Percentiles rank a stretch among this genome's conserved stretches.
Evolutionary conservation across 2,329 filamentous ascomycete genomes (phyloP).

Genomic region (Diplodia corticola): DNA sequence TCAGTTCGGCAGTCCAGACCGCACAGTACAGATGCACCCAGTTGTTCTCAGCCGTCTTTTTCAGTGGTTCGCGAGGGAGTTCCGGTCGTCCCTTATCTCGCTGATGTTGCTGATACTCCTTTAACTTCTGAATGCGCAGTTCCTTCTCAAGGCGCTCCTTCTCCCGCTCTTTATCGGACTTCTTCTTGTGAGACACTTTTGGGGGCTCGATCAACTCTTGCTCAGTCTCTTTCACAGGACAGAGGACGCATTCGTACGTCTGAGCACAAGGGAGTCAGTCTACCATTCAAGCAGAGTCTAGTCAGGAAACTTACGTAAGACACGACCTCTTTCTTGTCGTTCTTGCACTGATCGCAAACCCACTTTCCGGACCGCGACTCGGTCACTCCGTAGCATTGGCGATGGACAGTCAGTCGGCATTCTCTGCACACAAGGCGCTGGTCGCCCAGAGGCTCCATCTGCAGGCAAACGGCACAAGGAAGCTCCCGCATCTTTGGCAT

Average conservation of each 20-base stretch:
- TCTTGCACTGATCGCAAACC: constrained; percentile 93
- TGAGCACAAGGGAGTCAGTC: constrained; percentile 35
- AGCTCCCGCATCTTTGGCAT: constrained; percentile 75
- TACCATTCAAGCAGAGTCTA: background rate
- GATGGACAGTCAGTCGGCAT: constrained; percentile 88
- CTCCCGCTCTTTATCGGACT: constrained; percentile 86
- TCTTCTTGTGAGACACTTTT: constrained; percentile 80
- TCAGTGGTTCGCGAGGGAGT: constrained; percentile 85
- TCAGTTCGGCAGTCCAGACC: constrained; percentile 87
- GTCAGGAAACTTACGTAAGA: constrained; percentile 68
- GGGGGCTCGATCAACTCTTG: constrained; percentile 82
- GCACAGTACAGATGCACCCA: constrained; percentile 97
- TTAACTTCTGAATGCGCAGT: constrained; percentile 72
- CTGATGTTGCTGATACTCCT: constrained; percentile 82
- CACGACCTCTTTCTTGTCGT: constrained; percentile 87
- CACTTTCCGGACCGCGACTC: constrained; percentile 73
- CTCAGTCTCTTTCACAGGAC: constrained; percentile 77
- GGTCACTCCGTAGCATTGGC: constrained; percentile 86
- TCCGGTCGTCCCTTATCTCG: constrained; percentile 79
- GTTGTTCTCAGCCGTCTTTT: constrained; percentile 93
- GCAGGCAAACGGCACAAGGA: constrained; percentile 81
- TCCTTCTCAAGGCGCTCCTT: constrained; percentile 85
- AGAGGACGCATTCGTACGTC: constrained; percentile 91
- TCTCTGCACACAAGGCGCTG: constrained; percentile 71
- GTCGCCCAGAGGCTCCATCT: constrained; percentile 65